Evolutionary conservation across 192 early-diverging fungal species (phyloP), one percentile per base, ranked within the genome.

Genomic region (Dissophora globulifera): DNA sequence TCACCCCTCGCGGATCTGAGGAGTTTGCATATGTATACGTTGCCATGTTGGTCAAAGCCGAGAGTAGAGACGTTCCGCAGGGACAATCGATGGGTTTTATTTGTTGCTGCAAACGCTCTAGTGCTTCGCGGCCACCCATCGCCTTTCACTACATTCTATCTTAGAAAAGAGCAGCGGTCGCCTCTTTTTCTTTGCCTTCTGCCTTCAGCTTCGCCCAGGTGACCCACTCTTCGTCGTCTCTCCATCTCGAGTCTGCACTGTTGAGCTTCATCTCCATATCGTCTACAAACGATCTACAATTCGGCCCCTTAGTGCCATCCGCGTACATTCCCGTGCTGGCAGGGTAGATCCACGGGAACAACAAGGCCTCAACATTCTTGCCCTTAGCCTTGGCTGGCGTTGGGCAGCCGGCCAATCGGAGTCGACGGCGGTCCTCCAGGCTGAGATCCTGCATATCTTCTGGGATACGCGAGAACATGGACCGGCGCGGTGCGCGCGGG

Each of bases 261-360:
- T 62, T 71, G 52, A 71, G 60, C 43, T 71, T 71, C 16, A 71
- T 71, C 69, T 71, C 69, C 69, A 71, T 71, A 42, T 71, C 69
- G 7, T 71, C 69, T 16, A 62, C 38, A 17, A 71, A 71, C 17
- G 52, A 62, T 33, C 69, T 62, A 40, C 69, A 62, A 22, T 71
- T 71, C 35, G 59, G 33, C 3, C 69, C 69, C 45, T 71, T 71
- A 38, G 55, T 67, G 6, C 45, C 69, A 30, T 71, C 69, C 5
- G 69, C 69, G 27, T 62, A 71, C 69, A 71, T 71, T 19, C 69
- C 69, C 5, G 69, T 71, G 27, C 43, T 27, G 12, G 57, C 26
- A 2, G 69, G 69, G 29, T 71, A 71, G 25, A 71, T 33, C 69
- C 69, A 71, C 12, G 69, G 69, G 53, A 71, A 71, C 31, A 71